Evolutionary conservation across 2,329 filamentous ascomycete species (phyloP), one percentile per base, ranked within the genome.

Genomic region (Grosmannia penicillata): DNA sequence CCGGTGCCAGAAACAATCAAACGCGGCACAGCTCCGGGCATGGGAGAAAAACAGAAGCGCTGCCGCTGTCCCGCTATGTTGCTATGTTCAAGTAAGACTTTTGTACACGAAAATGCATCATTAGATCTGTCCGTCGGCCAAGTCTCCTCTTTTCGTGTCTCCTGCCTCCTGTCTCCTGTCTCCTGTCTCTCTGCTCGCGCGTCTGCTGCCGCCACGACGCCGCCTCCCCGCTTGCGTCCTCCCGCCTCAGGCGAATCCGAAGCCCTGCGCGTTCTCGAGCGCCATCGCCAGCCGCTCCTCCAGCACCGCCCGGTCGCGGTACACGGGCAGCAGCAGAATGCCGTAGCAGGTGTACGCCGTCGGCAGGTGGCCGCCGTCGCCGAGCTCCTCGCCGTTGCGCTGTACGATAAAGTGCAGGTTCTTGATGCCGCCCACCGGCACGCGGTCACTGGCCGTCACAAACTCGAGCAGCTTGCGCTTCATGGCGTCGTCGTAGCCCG

Each of bases 261-360:
- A 96, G 0, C 91, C 89, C 52, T 82, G 78, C 8, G 81, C 76
- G 57, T 95, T 91, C 59, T 89, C 75, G 52, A 98, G 64, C 37
- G 91, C 91, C 66, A 93, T 76, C n/a, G 65, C 68, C 51, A 98
- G 59, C 51, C 87, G 83, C 59, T 78, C 68, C 54, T 68, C 68
- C 52, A 98, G 54, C 26, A 82, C 72, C 42, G 81, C 75, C 52
- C 66, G 73, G 28, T 72, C 73, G 38, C 62, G 68, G 56, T 96
- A 98, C 58, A 87, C 78, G 1, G 91, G 91, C 44, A 98, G 57
- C 46, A 93, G 60, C 33, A 98, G 59, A 34, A 82, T 87, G 2
- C 89, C 85, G 60, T 94, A 96, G 57, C 91, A 98, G 0, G 91
- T 98, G 51, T 86, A 80, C 44, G 84, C 89, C 6, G 82, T 93